Base-by-base conservation (phyloP, 2,329 filamentous ascomycete species). In the Alternaria sp. region DNA sequence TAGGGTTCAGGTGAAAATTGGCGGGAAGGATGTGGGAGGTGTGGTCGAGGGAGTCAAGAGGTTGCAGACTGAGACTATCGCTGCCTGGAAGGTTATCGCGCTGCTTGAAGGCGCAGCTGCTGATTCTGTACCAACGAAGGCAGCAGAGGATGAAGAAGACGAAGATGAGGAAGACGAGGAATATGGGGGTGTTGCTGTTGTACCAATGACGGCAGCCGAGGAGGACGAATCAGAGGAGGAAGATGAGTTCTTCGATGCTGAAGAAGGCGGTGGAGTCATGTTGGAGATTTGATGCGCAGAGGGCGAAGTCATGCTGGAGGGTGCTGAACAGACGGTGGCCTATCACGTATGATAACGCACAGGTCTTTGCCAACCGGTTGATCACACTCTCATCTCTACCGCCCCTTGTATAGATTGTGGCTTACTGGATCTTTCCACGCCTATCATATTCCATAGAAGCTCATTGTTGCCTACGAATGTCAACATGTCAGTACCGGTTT, bases 51-150 rank as follows among this genome's bases (percentile, higher is more conserved):
- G 79, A 44, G 12, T 70, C 17, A 79, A 71, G 49, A 77, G 68
- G 53, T 63, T 80, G 36, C 78, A 80, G 59, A 78, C 80, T 5
- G 79, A 81, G 72, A 79, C 77, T 10, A 76, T 77, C 43, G 80
- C 79, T 55, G 80, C 81, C 25, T 79, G 73, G 71, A 65, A 66
- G 50, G 78, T 75, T 15, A 62, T 70, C 6, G 53, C 47, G 56
- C 67, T 78, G 26, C 54, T 79, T 30, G 73, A 75, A 21, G 12
- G 44, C 11, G 19, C 4, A 58, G 53, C 17, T 15, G 45, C 6
- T 12, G 56, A 26, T 17, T 52, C 57, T 21, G 50, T 36, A 12
- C 26, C 12, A 11, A 56, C 58, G 45, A 54, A 59, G 11, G 32
- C 28, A 13, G 30, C 12, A 10, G 59, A 62, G 46, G 55, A 53